These are phyloP conservation scores for Alopecurus myosuroides DNA, from an alignment of 176 grass and related monocot genomes.

Conservation along the genomic window DNA sequence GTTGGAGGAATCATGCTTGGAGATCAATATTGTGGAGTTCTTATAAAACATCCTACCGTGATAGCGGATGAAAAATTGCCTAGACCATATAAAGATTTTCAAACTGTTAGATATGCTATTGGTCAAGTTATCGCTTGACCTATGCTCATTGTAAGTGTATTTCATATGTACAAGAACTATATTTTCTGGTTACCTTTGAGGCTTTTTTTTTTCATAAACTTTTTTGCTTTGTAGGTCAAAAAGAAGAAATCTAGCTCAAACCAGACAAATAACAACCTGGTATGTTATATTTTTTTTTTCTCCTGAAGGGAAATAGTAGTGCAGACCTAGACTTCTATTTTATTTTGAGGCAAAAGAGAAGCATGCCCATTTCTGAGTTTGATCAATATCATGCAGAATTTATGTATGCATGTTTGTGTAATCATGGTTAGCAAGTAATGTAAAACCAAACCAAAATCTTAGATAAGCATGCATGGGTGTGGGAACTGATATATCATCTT, in stretches of 20 bases:
- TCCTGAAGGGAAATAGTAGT: not conserved
- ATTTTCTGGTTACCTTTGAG: not conserved
- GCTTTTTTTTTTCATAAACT: not conserved
- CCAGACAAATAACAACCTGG: not conserved
- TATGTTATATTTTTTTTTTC: not conserved
- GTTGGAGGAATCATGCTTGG: not conserved
- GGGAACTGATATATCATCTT: too few relatives aligned
- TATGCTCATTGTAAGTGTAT: not conserved
- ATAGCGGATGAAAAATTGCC: not conserved
- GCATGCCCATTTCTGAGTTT: too few relatives aligned
- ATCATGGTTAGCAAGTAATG: too few relatives aligned
- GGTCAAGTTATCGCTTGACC: not conserved
- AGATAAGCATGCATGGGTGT: too few relatives aligned
- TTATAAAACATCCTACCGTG: not conserved
- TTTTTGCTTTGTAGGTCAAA: not conserved
- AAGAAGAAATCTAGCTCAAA: not conserved
- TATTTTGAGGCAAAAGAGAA: too few relatives aligned
- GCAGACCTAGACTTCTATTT: too few relatives aligned
- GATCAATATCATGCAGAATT: too few relatives aligned
- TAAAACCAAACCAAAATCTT: too few relatives aligned
- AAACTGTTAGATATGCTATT: not conserved
- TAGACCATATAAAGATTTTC: not conserved
- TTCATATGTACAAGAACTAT: not conserved
- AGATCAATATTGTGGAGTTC: not conserved
- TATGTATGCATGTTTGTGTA: too few relatives aligned